Percentiles rank a stretch among this genome's conserved stretches.
phyloP scores from a whole-genome alignment of 257 asterid genomes.

The Voacanga thouarsii region DNA sequence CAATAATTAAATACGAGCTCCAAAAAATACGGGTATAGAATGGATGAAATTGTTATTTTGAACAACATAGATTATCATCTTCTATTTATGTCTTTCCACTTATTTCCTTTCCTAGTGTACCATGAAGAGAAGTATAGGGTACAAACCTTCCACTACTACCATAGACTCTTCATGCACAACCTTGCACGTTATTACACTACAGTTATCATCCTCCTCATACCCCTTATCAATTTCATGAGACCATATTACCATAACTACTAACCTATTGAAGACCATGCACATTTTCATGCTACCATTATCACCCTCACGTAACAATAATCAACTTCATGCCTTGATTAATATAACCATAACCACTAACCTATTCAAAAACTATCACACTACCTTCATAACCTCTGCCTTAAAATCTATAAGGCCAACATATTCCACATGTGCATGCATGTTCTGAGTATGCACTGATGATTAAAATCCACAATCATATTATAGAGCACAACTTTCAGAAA shows the following conservation, averaged over 20 bases:
- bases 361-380: not conserved
- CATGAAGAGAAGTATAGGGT: not conserved
- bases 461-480: not conserved
- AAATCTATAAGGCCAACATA: too few species aligned
- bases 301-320: not conserved
- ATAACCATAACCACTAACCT: not conserved
- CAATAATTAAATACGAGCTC: not conserved
- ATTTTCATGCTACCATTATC: not conserved
- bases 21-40: not conserved
- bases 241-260: not conserved
- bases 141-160: not conserved
- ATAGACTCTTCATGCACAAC: not conserved
- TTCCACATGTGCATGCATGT: too few species aligned
- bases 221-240: not conserved
- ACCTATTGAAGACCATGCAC: not conserved
- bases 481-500: not conserved
- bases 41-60: not conserved
- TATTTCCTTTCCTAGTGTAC: too few species aligned
- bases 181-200: not conserved
- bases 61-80: not conserved
- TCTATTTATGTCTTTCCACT: not conserved
- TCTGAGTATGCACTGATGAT: too few species aligned
- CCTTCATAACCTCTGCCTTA: not conserved
- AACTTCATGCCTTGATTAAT: not conserved
- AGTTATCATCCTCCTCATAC: not conserved